These are phyloP conservation scores for Lotmaria passim DNA, from an alignment of 208 protist species.

Conservation along the genomic window DNA sequence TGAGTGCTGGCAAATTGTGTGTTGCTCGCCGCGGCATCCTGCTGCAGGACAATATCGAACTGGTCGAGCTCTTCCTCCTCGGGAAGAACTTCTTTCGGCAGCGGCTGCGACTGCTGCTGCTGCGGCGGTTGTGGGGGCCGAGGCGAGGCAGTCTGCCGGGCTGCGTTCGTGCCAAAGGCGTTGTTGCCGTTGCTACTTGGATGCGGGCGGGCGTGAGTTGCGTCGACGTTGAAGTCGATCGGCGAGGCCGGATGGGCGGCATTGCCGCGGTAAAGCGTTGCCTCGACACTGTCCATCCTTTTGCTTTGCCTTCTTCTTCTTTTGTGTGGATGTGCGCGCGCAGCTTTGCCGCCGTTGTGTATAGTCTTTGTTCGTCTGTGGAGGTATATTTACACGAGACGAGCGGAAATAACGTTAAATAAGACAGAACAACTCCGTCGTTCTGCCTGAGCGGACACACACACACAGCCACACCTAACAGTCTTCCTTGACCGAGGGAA, in stretches of 20 bases:
- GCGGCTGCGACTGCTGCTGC: neutral
- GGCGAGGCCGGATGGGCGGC: constrained; percentile 32
- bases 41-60: constrained; percentile 74
- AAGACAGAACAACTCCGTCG: too few species aligned
- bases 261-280: constrained; percentile 23
- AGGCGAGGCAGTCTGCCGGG: constrained; percentile 22
- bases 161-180: constrained; percentile 18
- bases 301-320: constrained; percentile 7
- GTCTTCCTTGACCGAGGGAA: too few species aligned
- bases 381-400: too few species aligned
- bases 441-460: too few species aligned
- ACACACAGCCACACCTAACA: too few species aligned
- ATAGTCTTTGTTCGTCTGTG: neutral
- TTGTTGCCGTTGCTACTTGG: constrained; percentile 8
- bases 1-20: constrained; percentile 15
- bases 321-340: too few species aligned
- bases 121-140: constrained; percentile 6
- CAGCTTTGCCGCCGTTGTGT: too few species aligned
- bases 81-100: constrained; percentile 10
- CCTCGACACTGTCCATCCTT: constrained; percentile 30
- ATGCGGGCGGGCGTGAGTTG: constrained; percentile 15
- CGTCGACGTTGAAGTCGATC: constrained; percentile 32
- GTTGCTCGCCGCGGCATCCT: constrained; percentile 39
- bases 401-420: too few species aligned
- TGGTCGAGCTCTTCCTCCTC: constrained; percentile 59